Evolutionary conservation across 179 eudicot species (phyloP), one percentile per base, ranked within the genome.

Genomic region (Silene vulgaris): DNA sequence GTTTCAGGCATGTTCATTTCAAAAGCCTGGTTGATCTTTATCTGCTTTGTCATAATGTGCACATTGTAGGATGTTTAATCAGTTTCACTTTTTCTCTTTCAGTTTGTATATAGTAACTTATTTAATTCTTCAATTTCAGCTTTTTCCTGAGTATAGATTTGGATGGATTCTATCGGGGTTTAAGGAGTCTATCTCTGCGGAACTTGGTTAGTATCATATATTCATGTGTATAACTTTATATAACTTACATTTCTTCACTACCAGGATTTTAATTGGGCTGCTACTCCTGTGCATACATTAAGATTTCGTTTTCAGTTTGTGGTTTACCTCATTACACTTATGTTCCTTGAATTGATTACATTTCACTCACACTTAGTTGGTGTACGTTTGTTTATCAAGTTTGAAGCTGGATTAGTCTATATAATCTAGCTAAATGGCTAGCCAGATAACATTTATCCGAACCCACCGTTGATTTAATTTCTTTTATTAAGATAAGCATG

Each of bases 141-240:
- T 90, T 73, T 94, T 90, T 78, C 98, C 97, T 60, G 96, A 89
- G 73, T 92, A 90, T 81, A 87, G 97, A 83, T 94, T 94, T 78
- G 84, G 84, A 74, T 92, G 97, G 98, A 76, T 94, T 81, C 86
- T 94, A 12, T 77, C 89, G 62, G 95, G 84, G 77, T 94, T 94
- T 76, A 85, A 88, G 60, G 88, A 92, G 79, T 75, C 85, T 67
- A 82, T 94, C 70, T 80, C 87, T 76, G 77, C 76, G 32, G 98
- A 94, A 88, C 97, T 94, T 80, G 97, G 97, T 91, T 77, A 83
- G 97, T 82, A 68, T 40, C 56, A 60, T 81, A 11, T 50, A 50
- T 16, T 14, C 43, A 23, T 23, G 9, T 14, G 61, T 52, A 69
- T 43, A 20, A 3, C 30, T 19, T 21, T 19, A 19, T 19, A 21